Evolutionary conservation across 495 filamentous ascomycete species (phyloP).

Genomic region (Monascus purpureus): DNA sequence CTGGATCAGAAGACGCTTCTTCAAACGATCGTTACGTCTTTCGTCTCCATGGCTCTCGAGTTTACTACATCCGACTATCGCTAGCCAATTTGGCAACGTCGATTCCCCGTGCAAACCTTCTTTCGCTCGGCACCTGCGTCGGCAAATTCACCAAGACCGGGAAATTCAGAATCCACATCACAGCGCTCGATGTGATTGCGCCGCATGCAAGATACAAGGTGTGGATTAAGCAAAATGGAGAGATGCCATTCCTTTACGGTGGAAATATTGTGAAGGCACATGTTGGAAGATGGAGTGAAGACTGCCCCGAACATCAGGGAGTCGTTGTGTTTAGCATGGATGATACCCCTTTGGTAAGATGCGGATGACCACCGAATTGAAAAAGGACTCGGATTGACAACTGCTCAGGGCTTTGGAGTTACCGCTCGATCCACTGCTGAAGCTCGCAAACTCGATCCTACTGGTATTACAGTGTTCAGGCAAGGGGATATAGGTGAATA

Average conservation of each 20-base stretch:
- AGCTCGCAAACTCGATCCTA: constrained; percentile 70
- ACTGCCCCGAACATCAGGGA: constrained; percentile 43
- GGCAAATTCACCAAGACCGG: constrained; percentile 88
- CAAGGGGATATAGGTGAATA: constrained; percentile 90
- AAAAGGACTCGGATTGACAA: not conserved
- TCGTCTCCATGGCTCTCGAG: constrained; percentile 60
- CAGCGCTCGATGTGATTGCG: constrained; percentile 62
- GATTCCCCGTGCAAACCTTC: constrained; percentile 61
- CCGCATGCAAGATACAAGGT: constrained; percentile 85
- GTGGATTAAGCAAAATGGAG: constrained; percentile 89
- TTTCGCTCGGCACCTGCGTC: constrained; percentile 74
- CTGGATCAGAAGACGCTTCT: constrained; percentile 40
- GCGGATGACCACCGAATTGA: not conserved
- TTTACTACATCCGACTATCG: constrained; percentile 78
- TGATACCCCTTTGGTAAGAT: constrained; percentile 37
- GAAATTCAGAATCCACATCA: constrained; percentile 45
- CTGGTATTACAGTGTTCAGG: constrained; percentile 69
- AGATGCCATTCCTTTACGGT: constrained; percentile 86
- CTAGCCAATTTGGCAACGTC: constrained; percentile 84
- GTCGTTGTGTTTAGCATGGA: constrained; percentile 27
- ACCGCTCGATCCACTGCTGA: constrained; percentile 74
- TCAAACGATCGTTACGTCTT: constrained; percentile 63
- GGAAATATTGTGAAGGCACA: constrained; percentile 85
- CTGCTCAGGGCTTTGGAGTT: constrained; percentile 58
- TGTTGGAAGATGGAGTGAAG: constrained; percentile 75